Percentiles rank a stretch among this genome's conserved stretches.
Conservation (phyloP, 345 rosid genomes). For the Pseudoturritis turrita region DNA sequence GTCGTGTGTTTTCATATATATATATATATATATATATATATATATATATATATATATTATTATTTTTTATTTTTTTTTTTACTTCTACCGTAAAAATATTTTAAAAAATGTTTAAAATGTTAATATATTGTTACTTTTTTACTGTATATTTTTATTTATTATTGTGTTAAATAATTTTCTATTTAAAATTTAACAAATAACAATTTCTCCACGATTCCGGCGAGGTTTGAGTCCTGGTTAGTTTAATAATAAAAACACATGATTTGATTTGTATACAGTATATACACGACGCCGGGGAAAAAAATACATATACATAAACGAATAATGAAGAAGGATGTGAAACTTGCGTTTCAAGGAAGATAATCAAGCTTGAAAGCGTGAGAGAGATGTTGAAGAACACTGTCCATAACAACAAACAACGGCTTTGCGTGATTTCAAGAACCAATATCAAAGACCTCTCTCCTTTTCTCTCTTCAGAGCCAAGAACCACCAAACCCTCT, state of each 20-base stretch:
- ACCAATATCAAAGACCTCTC: not conserved
- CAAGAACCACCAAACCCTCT: not conserved
- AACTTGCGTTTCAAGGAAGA: slow-evolving; percentile 3
- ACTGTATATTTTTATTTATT: too few species aligned
- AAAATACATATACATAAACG: not conserved
- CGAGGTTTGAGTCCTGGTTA: too few species aligned
- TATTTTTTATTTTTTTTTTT: too few species aligned
- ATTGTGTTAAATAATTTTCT: too few species aligned
- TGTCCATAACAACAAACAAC: not conserved
- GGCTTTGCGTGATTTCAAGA: slow-evolving; percentile 1
- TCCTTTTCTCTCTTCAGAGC: not conserved
- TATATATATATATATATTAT: too few species aligned
- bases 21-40: too few species aligned
- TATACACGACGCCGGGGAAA: not conserved
- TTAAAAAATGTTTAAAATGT: too few species aligned
- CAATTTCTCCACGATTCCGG: too few species aligned
- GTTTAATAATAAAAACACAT: not conserved
- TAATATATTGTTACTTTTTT: too few species aligned
- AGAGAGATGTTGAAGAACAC: not conserved
- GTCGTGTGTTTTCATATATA: too few species aligned
- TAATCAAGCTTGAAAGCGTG: not conserved
- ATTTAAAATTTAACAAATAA: too few species aligned
- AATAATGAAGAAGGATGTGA: not conserved
- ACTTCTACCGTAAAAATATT: too few species aligned
- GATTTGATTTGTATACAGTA: not conserved